These are phyloP conservation scores for Kwoniella mangroviensis DNA, from an alignment of 768 basidiomycete species.

Conservation along the genomic window DNA sequence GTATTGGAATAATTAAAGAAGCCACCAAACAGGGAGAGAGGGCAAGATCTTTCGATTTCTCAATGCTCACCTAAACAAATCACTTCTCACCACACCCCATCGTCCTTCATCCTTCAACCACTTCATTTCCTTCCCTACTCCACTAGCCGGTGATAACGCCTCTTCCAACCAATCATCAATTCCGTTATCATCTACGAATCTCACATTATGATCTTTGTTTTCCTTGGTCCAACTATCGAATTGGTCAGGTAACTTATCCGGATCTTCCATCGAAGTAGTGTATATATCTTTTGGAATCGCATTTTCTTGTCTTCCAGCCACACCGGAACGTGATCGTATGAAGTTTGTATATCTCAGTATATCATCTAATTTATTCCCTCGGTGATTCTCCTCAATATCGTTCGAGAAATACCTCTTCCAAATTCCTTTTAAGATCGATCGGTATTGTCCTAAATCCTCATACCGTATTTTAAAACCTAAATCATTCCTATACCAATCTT, in stretches of 20 bases:
- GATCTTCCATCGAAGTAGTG: slow-evolving; percentile 30
- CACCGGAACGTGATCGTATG: slow-evolving; percentile 4
- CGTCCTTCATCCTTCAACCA: slow-evolving; percentile 8
- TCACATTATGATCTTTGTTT: slow-evolving; percentile 29
- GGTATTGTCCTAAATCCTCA: not conserved
- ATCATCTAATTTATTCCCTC: slow-evolving; percentile 6
- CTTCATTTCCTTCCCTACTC: slow-evolving; percentile 26
- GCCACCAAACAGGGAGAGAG: too few relatives aligned
- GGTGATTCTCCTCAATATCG: not conserved
- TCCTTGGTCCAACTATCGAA: slow-evolving; percentile 33
- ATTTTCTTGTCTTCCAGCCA: not conserved
- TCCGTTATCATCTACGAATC: slow-evolving; percentile 28
- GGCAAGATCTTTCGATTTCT: not conserved
- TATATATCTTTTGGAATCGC: slow-evolving; percentile 31
- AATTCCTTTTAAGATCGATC: not conserved
- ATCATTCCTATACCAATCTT: not conserved
- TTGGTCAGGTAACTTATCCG: slow-evolving; percentile 30
- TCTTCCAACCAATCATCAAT: slow-evolving; percentile 32
- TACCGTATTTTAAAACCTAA: not conserved
- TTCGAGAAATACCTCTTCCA: not conserved
- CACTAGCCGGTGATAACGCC: slow-evolving; percentile 4
- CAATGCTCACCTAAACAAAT: slow-evolving; percentile 28
- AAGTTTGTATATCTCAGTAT: slow-evolving; percentile 12
- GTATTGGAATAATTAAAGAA: too few relatives aligned
- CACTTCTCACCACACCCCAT: slow-evolving; percentile 31